A percentile compares a stretch with the other conserved stretches of the same genome.
Evolutionary conservation across 768 basidiomycete species (phyloP).

Genomic region (Lentinus brumalis): DNA sequence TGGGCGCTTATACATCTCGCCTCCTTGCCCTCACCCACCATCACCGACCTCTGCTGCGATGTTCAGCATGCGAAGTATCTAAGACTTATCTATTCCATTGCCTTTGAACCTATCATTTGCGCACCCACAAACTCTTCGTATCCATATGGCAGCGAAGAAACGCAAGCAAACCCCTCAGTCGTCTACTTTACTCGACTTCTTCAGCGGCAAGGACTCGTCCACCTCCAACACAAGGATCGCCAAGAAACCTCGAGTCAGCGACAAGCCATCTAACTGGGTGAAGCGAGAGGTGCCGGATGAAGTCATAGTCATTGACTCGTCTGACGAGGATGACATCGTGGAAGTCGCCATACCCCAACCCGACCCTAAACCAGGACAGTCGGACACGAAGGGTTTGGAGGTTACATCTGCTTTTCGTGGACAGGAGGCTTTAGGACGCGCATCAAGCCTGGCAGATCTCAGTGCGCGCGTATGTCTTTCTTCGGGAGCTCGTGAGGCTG

Average conservation of each 20-base stretch:
- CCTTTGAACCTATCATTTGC: too few species aligned
- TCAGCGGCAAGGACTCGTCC: constrained; percentile 14
- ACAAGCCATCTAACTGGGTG: background rate
- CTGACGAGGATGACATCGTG: constrained; percentile 27
- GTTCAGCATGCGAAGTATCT: background rate
- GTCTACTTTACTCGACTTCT: constrained; percentile 30
- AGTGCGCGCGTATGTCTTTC: constrained; percentile 6
- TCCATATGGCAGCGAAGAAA: constrained; percentile 26
- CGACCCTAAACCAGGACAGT: background rate
- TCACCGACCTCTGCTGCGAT: background rate
- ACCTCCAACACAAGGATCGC: background rate
- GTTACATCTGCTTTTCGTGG: background rate
- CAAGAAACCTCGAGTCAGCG: constrained; percentile 22
- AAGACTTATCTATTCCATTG: background rate
- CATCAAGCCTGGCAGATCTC: background rate
- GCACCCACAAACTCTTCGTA: too few species aligned
- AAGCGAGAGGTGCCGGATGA: constrained; percentile 19
- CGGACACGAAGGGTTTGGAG: background rate
- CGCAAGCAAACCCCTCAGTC: constrained; percentile 32
- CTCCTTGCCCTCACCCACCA: background rate
- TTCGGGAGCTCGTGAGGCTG: background rate
- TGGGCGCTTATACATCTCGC: too few species aligned
- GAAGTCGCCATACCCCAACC: constrained; percentile 1
- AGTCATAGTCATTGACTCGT: constrained; percentile 34
- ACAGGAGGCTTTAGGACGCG: background rate